phyloP scores from a whole-genome alignment of 169 alveolate genomes.

The Plasmodium knowlesi region DNA sequence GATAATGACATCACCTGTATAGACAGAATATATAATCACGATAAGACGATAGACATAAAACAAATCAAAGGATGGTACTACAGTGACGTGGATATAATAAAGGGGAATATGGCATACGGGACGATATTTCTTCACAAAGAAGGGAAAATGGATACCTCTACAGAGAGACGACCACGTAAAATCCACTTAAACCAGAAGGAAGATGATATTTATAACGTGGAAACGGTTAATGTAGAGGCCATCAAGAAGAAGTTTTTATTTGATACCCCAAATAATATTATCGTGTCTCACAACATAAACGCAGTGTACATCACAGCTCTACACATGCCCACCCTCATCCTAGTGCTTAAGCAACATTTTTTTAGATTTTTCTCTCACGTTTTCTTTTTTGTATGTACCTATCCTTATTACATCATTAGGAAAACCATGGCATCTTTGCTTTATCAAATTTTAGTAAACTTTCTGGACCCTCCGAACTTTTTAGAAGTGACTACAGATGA shows the following conservation, averaged over 20 bases:
- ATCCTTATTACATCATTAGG: conserved; percentile 65
- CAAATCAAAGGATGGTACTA: conserved; percentile 56
- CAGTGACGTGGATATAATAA: conserved; percentile 34
- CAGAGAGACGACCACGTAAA: not conserved
- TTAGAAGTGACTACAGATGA: conserved; percentile 7
- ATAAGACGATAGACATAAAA: not conserved
- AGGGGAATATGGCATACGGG: conserved; percentile 11
- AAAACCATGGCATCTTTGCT: conserved; percentile 56
- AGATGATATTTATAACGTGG: conserved; percentile 33
- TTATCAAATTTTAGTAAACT: conserved; percentile 40
- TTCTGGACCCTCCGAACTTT: not conserved
- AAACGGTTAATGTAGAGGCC: conserved; percentile 30
- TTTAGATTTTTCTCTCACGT: conserved; percentile 71
- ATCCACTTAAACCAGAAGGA: conserved; percentile 4
- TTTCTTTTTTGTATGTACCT: conserved; percentile 65
- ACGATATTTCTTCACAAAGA: conserved; percentile 2
- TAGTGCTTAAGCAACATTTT: conserved; percentile 39
- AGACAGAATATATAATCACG: conserved; percentile 29
- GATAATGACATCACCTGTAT: conserved; percentile 12
- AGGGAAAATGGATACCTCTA: not conserved
- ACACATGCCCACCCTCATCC: conserved; percentile 36
- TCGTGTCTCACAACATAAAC: conserved; percentile 67
- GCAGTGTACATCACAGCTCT: conserved; percentile 58
- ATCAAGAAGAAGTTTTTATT: conserved; percentile 30
- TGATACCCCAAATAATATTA: conserved; percentile 41